Percentiles rank a stretch among this genome's conserved stretches.
Evolutionary conservation across 148 eudicot genomes (phyloP).

Genomic region (Chenopodium suecicum): DNA sequence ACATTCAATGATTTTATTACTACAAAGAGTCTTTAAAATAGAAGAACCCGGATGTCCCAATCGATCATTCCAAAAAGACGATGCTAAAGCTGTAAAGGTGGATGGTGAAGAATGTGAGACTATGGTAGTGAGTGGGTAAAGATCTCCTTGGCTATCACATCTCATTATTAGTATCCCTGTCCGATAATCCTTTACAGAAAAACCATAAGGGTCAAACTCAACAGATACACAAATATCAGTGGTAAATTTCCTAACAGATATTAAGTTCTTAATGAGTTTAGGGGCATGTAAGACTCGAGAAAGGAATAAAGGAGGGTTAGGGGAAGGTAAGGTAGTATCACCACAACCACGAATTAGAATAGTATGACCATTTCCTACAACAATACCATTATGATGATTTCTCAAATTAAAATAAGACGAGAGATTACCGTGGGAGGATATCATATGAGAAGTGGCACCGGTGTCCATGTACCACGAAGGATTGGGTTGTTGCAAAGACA

Average conservation of each 20-base stretch:
- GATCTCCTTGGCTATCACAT: background rate
- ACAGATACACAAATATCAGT: background rate
- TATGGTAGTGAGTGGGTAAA: background rate
- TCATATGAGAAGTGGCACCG: background rate
- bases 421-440: background rate
- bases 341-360: background rate
- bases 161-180: conserved; percentile 10
- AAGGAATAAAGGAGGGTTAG: background rate
- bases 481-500: background rate
- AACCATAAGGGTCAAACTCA: background rate
- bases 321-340: background rate
- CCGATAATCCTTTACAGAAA: conserved; percentile 1
- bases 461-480: background rate
- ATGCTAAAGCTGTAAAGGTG: background rate
- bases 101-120: background rate
- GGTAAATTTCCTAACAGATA: background rate
- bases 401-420: conserved; percentile 3
- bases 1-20: background rate
- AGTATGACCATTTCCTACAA: conserved; percentile 1
- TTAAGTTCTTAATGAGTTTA: background rate
- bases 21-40: background rate
- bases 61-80: background rate
- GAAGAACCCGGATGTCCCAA: background rate
- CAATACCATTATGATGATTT: background rate
- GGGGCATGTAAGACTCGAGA: background rate